Evolutionary conservation across 371 early-diverging fungal genomes (phyloP).

Genomic region (Mortierella sp.): DNA sequence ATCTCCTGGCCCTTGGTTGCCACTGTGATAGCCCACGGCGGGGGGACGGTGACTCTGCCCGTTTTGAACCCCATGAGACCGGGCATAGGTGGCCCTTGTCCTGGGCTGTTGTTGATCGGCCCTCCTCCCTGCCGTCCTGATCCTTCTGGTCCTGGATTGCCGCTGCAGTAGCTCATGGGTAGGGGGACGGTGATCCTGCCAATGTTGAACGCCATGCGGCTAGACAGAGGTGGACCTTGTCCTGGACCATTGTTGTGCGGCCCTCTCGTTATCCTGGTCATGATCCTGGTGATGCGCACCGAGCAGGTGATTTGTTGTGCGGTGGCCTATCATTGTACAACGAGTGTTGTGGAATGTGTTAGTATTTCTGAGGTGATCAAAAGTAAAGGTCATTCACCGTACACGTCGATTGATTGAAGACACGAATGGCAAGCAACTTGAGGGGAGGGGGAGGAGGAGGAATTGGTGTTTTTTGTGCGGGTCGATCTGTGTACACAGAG

Average conservation of each 20-base stretch:
- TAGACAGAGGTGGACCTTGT: constrained; percentile 11
- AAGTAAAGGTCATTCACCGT: background rate
- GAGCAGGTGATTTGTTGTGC: constrained; percentile 32
- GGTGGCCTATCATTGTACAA: constrained; percentile 18
- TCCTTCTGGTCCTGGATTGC: constrained; percentile 28
- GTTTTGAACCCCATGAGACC: too few species aligned
- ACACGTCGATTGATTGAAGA: background rate
- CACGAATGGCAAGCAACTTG: background rate
- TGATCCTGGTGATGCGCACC: constrained; percentile 41
- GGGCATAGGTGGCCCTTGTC: too few species aligned
- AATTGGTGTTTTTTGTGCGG: background rate
- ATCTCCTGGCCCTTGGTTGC: too few species aligned
- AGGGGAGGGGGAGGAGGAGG: background rate
- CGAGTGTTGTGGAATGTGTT: background rate
- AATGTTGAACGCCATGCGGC: constrained; percentile 25
- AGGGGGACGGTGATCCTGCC: constrained; percentile 24
- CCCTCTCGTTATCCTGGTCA: constrained; percentile 20
- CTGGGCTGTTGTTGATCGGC: too few species aligned
- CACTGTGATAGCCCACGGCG: too few species aligned
- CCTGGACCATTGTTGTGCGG: constrained; percentile 25
- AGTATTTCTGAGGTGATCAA: background rate
- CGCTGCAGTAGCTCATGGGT: constrained; percentile 18
- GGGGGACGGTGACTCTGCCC: too few species aligned
- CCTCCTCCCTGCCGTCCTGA: too few species aligned
- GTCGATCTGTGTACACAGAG: background rate